Conservation (phyloP, 1,284 basidiomycete species). For the Caloboletus inedulis region DNA sequence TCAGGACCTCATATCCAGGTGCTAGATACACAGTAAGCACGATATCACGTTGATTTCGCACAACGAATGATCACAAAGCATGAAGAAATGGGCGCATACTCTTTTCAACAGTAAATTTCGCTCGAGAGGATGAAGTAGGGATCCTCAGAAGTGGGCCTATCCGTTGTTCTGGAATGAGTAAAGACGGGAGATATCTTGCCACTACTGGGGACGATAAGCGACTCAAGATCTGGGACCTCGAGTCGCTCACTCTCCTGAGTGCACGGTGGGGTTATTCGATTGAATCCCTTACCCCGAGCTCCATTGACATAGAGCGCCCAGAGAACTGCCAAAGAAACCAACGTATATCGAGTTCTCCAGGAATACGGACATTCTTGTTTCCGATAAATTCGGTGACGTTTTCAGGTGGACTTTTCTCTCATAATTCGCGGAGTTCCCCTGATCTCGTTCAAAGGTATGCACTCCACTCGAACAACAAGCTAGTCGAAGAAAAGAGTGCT, state of each 20-base stretch:
- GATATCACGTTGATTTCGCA: not conserved
- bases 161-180: conserved; percentile 56
- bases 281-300: not conserved
- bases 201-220: conserved; percentile 78
- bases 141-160: conserved; percentile 55
- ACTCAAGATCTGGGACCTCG: conserved; percentile 71
- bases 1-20: conserved; percentile 62
- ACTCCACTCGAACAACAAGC: conserved; percentile 31
- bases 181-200: conserved; percentile 49
- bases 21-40: conserved; percentile 46
- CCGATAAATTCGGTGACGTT: conserved; percentile 88
- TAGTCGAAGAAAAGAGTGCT: conserved; percentile 25
- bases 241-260: conserved; percentile 52
- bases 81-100: conserved; percentile 55
- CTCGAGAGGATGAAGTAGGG: conserved; percentile 34
- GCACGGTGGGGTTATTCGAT: conserved; percentile 48
- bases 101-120: conserved; percentile 40
- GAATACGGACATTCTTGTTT: conserved; percentile 59
- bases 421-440: not conserved
- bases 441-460: conserved; percentile 46
- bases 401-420: conserved; percentile 53
- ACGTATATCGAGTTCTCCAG: conserved; percentile 60
- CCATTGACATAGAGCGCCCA: conserved; percentile 31
- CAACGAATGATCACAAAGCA: conserved; percentile 10
- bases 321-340: conserved; percentile 75